These are phyloP conservation scores for Candida nanaspora DNA, from an alignment of 805 yeast genomes.

Conservation along the genomic window DNA sequence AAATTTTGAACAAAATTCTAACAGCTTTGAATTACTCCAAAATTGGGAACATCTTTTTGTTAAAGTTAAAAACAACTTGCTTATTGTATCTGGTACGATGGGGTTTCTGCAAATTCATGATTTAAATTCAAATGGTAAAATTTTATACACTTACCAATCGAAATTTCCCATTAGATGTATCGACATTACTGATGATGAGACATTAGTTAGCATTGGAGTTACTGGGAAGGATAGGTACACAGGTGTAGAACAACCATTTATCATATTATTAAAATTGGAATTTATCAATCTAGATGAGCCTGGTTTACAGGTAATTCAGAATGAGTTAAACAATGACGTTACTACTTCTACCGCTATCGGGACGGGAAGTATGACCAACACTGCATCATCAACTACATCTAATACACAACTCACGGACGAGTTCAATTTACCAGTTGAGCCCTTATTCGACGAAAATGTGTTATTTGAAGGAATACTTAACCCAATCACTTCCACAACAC, in stretches of 20 bases:
- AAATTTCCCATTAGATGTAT: constrained; percentile 75
- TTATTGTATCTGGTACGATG: constrained; percentile 65
- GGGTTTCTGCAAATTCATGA: constrained; percentile 68
- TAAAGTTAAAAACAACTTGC: constrained; percentile 46
- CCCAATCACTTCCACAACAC: constrained; percentile 8
- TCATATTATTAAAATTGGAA: constrained; percentile 41
- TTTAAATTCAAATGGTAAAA: constrained; percentile 46
- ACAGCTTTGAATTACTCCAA: constrained; percentile 27
- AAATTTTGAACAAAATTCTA: constrained; percentile 20
- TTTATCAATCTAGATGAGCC: constrained; percentile 6
- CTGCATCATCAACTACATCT: too few species aligned
- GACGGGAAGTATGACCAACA: too few species aligned
- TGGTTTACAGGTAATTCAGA: too few species aligned
- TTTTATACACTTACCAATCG: constrained; percentile 61
- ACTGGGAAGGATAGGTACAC: constrained; percentile 69
- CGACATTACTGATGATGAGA: constrained; percentile 59
- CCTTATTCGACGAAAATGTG: constrained; percentile 3
- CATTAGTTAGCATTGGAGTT: constrained; percentile 69
- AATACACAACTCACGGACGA: too few species aligned
- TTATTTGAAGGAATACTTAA: constrained; percentile 11
- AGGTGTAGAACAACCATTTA: constrained; percentile 69
- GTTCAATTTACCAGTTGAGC: not conserved
- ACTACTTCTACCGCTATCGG: too few species aligned
- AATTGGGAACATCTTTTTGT: constrained; percentile 60
- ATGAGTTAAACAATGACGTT: too few species aligned